These are phyloP conservation scores for Leishmania arabica DNA, from an alignment of 208 protist species.

Conservation along the genomic window DNA sequence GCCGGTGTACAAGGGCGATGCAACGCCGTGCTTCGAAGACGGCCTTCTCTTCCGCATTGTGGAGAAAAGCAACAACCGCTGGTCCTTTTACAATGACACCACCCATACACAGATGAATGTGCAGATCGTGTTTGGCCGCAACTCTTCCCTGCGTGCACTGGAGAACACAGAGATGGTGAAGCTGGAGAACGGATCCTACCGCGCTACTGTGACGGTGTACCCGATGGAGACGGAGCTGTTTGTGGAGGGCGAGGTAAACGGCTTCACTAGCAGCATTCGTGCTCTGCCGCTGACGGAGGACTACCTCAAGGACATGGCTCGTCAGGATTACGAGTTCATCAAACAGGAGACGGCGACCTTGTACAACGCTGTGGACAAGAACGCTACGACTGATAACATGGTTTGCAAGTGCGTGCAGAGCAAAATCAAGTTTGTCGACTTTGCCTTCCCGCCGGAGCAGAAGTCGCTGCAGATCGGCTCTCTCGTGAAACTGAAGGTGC, in stretches of 20 bases:
- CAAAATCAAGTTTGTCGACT: slow-evolving; percentile 78
- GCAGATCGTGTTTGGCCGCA: slow-evolving; percentile 67
- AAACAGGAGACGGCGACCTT: slow-evolving; percentile 54
- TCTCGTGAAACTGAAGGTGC: slow-evolving; percentile 56
- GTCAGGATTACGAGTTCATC: slow-evolving; percentile 54
- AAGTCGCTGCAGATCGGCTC: slow-evolving; percentile 74
- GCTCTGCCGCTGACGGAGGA: slow-evolving; percentile 60
- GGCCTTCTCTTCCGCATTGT: slow-evolving; percentile 80
- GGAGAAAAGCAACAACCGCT: slow-evolving; percentile 57
- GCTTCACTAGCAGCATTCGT: slow-evolving; percentile 72
- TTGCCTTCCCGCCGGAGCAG: slow-evolving; percentile 72
- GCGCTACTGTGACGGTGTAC: slow-evolving; percentile 67
- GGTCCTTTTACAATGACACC: slow-evolving; percentile 90
- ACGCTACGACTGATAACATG: slow-evolving; percentile 55
- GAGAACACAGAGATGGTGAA: slow-evolving; percentile 61
- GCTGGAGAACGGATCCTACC: slow-evolving; percentile 45
- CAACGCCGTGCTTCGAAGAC: slow-evolving; percentile 65
- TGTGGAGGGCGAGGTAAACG: slow-evolving; percentile 55
- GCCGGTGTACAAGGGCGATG: slow-evolving; percentile 55
- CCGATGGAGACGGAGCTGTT: slow-evolving; percentile 82
- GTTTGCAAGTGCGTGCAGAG: slow-evolving; percentile 57
- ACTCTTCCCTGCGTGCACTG: slow-evolving; percentile 60
- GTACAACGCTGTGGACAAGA: slow-evolving; percentile 46
- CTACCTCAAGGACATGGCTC: slow-evolving; percentile 67
- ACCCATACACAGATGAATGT: slow-evolving; percentile 75